Conservation (phyloP, 176 grass and related monocot species). For the Neostapfia colusana region DNA sequence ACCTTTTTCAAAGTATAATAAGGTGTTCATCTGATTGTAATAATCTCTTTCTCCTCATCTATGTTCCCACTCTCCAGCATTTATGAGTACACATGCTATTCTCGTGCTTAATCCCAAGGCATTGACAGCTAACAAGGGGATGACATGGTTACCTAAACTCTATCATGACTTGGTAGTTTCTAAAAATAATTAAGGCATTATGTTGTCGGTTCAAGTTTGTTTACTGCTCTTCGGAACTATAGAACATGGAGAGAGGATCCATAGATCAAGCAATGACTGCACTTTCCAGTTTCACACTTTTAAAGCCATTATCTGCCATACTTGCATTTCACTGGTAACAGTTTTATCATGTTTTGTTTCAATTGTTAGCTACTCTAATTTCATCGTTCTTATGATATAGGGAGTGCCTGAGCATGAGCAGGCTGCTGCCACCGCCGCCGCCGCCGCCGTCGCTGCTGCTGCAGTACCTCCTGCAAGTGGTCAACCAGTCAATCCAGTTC, state of each 20-base stretch:
- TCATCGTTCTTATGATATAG: conserved; percentile 36
- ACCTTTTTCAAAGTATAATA: neutral
- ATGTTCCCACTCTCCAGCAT: neutral
- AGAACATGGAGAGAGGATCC: neutral
- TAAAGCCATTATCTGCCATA: neutral
- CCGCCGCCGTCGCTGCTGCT: conserved; percentile 15
- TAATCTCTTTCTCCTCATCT: neutral
- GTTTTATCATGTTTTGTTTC: neutral
- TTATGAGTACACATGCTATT: neutral
- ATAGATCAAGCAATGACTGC: neutral
- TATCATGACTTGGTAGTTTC: neutral
- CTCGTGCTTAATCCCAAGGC: neutral
- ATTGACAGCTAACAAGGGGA: neutral
- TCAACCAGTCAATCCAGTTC: conserved; percentile 42
- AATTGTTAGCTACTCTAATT: conserved; percentile 25
- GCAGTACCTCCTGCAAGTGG: conserved; percentile 44
- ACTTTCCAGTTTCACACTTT: neutral
- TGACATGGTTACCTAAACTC: neutral
- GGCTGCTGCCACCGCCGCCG: neutral
- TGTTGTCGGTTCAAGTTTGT: neutral
- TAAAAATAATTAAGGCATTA: neutral
- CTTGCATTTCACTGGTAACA: neutral
- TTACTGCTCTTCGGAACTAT: neutral
- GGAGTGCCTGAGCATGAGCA: conserved; percentile 72
- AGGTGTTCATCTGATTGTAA: neutral